These are phyloP conservation scores for Pseudogymnoascus sp. DNA, from an alignment of 2,329 filamentous ascomycete species.

Conservation along the genomic window DNA sequence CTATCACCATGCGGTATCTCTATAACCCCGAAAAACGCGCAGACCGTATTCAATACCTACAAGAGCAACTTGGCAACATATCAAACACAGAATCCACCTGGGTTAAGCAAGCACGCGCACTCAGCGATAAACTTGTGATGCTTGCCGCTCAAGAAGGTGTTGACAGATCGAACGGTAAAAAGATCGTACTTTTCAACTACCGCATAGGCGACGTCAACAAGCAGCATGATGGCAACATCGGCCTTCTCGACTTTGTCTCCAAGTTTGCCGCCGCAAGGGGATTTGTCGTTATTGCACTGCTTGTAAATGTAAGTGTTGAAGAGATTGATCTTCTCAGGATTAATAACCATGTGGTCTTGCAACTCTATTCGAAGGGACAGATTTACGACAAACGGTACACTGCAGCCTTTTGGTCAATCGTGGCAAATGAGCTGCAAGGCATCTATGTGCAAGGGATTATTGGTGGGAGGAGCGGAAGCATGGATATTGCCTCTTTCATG, in stretches of 20 bases:
- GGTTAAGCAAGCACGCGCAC: background rate
- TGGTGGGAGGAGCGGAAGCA: background rate
- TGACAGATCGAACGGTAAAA: background rate
- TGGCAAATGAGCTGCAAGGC: background rate
- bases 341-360: background rate
- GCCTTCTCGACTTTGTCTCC: background rate
- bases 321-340: background rate
- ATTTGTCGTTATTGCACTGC: background rate
- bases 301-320: background rate
- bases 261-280: background rate
- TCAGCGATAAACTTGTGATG: background rate
- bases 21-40: background rate
- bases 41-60: background rate
- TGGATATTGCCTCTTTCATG: slow-evolving; percentile 9
- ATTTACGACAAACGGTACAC: background rate
- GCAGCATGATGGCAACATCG: slow-evolving; percentile 1
- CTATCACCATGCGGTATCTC: background rate
- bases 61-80: background rate
- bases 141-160: background rate
- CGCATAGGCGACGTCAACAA: background rate
- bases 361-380: background rate
- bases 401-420: slow-evolving; percentile 2
- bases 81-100: background rate
- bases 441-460: background rate
- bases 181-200: slow-evolving; percentile 1